These are phyloP conservation scores for Myriosclerotinia scirpicola DNA, from an alignment of 2,329 filamentous ascomycete species.

Conservation along the genomic window DNA sequence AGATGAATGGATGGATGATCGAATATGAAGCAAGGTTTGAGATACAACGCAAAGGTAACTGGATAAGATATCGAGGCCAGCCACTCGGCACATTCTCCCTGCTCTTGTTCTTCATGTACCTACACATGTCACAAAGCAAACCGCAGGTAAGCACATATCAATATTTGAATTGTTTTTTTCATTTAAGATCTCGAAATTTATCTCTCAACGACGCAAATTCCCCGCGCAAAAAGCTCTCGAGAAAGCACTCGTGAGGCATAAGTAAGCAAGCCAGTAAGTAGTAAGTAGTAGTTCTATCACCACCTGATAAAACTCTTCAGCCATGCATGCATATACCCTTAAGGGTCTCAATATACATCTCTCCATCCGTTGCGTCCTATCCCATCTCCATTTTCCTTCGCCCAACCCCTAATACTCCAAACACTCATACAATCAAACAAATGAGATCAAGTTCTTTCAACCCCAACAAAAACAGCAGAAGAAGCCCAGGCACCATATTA, in stretches of 20 bases:
- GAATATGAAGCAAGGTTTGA: too few species aligned
- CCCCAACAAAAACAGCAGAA: constrained; percentile 14
- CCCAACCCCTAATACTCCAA: constrained; percentile 3
- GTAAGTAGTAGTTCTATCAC: constrained; percentile 10
- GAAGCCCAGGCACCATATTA: constrained; percentile 11
- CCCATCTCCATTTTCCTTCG: background rate
- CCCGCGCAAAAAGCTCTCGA: too few species aligned
- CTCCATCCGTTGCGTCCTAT: background rate
- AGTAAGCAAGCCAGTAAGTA: background rate
- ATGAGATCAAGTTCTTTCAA: constrained; percentile 4
- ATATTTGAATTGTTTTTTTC: constrained; percentile 16
- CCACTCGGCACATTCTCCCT: too few species aligned
- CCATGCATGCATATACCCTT: background rate
- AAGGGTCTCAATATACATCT: background rate
- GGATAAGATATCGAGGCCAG: too few species aligned
- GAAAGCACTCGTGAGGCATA: background rate
- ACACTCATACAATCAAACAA: constrained; percentile 13
- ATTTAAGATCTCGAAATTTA: constrained; percentile 1
- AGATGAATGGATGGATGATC: too few species aligned
- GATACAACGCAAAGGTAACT: too few species aligned
- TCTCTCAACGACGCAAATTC: background rate
- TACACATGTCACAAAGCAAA: background rate
- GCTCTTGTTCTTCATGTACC: too few species aligned
- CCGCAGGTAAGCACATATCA: background rate
- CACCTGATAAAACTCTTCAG: constrained; percentile 6